Percentiles rank a stretch among this genome's conserved stretches.
Evolutionary conservation across 352 stramenopile genomes (phyloP).

Genomic region (Phytophthora idaei): DNA sequence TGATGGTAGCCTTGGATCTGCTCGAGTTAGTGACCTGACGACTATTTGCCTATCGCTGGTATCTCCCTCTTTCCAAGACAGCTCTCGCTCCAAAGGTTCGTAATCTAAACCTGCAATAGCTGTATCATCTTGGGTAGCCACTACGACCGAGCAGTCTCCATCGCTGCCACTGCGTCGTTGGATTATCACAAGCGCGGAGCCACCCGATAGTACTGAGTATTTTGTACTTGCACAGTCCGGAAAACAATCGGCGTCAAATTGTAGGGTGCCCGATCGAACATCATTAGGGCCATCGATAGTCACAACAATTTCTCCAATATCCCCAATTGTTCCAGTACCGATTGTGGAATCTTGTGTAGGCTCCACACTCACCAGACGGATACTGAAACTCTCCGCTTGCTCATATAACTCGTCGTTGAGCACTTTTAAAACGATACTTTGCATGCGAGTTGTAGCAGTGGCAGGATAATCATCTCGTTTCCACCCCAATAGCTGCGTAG

Average conservation of each 20-base stretch:
- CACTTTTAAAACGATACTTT: conserved; percentile 57
- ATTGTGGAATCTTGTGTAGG: conserved; percentile 28
- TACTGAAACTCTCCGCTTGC: conserved; percentile 48
- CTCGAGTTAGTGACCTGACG: conserved; percentile 41
- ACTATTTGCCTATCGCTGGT: conserved; percentile 52
- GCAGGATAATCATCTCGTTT: conserved; percentile 34
- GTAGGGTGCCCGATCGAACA: conserved; percentile 49
- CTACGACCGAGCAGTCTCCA: conserved; percentile 41
- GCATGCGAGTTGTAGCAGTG: conserved; percentile 11
- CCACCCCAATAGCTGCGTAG: conserved; percentile 47
- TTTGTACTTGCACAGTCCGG: conserved; percentile 51
- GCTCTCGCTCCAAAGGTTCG: conserved; percentile 30
- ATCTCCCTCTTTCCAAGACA: conserved; percentile 67
- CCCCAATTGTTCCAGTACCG: conserved; percentile 43
- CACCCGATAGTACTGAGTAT: conserved; percentile 55
- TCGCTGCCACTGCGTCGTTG: conserved; percentile 67
- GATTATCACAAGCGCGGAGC: conserved; percentile 51
- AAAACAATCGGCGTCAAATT: conserved; percentile 78
- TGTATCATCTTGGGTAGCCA: conserved; percentile 52
- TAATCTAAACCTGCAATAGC: conserved; percentile 62
- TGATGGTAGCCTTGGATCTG: conserved; percentile 34
- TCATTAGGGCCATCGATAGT: conserved; percentile 70
- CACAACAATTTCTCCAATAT: conserved; percentile 49
- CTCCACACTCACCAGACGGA: conserved; percentile 45
- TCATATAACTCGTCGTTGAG: conserved; percentile 61